phyloP scores from a whole-genome alignment of 2,329 filamentous ascomycete genomes.

The Didymella arachidicola region DNA sequence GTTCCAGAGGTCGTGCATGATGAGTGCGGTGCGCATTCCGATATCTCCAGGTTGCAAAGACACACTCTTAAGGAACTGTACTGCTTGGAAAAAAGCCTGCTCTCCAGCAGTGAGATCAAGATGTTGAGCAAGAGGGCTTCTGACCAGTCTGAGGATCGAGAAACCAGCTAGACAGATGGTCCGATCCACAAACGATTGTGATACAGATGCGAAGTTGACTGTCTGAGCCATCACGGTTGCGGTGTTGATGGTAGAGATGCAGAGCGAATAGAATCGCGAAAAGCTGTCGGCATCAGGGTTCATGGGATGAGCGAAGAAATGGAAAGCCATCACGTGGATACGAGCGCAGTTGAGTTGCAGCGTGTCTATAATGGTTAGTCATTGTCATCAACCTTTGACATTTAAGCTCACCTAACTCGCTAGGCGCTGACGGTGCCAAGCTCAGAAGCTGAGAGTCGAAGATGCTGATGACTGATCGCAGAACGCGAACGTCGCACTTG shows the following conservation, averaged over 20 bases:
- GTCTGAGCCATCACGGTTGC: conserved; percentile 34
- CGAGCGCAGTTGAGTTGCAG: conserved; percentile 47
- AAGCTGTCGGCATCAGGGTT: conserved; percentile 41
- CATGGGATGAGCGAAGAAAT: conserved; percentile 47
- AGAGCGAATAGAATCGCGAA: conserved; percentile 43
- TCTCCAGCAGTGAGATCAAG: conserved; percentile 47
- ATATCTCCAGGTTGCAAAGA: conserved; percentile 47
- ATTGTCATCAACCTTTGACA: not conserved
- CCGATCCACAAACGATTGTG: conserved; percentile 46
- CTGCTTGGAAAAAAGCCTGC: conserved; percentile 42
- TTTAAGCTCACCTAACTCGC: conserved; percentile 41
- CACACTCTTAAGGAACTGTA: conserved; percentile 43
- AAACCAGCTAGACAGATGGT: conserved; percentile 46
- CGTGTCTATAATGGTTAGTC: conserved; percentile 37
- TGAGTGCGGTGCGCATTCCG: conserved; percentile 37
- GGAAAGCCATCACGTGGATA: conserved; percentile 47
- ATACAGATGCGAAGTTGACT: conserved; percentile 37
- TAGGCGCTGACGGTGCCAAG: conserved; percentile 39
- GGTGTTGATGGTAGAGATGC: conserved; percentile 42
- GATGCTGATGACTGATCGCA: conserved; percentile 46
- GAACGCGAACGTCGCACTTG: conserved; percentile 40
- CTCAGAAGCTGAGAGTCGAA: conserved; percentile 47
- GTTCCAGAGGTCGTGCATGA: conserved; percentile 48
- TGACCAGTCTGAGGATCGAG: conserved; percentile 42
- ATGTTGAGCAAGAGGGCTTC: conserved; percentile 42